phyloP scores from a whole-genome alignment of 176 grass and related monocot species.

The Luzula sylvatica region DNA sequence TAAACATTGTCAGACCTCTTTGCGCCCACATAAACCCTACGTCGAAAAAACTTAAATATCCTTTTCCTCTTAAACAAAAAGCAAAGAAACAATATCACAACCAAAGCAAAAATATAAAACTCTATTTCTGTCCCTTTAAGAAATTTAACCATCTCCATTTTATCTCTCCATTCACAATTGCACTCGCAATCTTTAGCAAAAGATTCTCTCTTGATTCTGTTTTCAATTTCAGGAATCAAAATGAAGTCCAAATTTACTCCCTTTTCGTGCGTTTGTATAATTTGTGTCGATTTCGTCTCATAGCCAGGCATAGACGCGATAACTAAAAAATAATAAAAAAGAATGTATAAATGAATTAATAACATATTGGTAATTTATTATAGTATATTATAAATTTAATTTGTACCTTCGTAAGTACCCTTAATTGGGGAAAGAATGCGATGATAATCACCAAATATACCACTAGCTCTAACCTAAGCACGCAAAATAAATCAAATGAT shows the following conservation, averaged over 20 bases:
- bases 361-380: too few relatives aligned
- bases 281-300: constrained; percentile 41
- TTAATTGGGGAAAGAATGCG: constrained; percentile 57
- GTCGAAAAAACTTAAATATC: constrained; percentile 18
- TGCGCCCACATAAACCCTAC: constrained; percentile 8
- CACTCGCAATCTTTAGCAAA: too few relatives aligned
- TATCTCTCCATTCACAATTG: constrained; percentile 21
- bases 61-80: constrained; percentile 51
- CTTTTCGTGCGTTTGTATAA: constrained; percentile 38
- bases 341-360: constrained; percentile 4
- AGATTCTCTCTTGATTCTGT: neutral
- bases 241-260: constrained; percentile 67
- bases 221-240: constrained; percentile 27
- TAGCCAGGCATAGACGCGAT: constrained; percentile 60
- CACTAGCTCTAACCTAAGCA: constrained; percentile 50
- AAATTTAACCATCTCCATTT: constrained; percentile 14
- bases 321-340: constrained; percentile 38
- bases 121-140: too few relatives aligned
- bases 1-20: constrained; percentile 40
- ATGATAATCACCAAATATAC: constrained; percentile 71
- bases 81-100: constrained; percentile 35
- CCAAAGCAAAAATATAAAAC: constrained; percentile 35
- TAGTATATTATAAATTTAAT: neutral
- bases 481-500: neutral
- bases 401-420: constrained; percentile 63